phyloP scores from a whole-genome alignment of 352 stramenopile species.

The Pelagophyceae sp. region DNA sequence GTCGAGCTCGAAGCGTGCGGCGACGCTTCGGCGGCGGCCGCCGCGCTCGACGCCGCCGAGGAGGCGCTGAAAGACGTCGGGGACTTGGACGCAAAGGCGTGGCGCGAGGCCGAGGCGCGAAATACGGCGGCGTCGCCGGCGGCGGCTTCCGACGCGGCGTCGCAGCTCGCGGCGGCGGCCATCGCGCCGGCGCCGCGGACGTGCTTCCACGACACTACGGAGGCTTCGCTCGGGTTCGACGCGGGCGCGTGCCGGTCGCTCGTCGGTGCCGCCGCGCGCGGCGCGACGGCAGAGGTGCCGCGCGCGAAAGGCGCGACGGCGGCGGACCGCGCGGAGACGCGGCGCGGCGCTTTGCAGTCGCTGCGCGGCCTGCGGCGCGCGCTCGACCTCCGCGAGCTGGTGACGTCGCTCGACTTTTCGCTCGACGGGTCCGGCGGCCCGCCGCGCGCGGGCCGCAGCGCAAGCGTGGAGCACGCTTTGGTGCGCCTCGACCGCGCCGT shows the following conservation, averaged over 20 bases:
- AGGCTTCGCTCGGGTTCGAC: neutral
- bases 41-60: neutral
- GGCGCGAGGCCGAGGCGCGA: too few species aligned
- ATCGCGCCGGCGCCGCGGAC: too few species aligned
- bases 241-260: neutral
- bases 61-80: neutral
- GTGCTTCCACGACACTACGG: too few species aligned
- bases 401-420: neutral
- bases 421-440: neutral
- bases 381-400: neutral
- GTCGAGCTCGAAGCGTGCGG: conserved; percentile 43
- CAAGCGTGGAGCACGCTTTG: neutral
- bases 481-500: neutral
- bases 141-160: too few species aligned
- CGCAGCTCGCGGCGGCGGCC: too few species aligned
- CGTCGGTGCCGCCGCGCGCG: too few species aligned
- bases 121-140: neutral
- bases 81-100: neutral
- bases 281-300: neutral
- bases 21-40: conserved; percentile 25
- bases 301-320: neutral
- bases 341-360: neutral
- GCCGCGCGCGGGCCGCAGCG: too few species aligned
- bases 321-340: neutral
- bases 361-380: neutral